phyloP scores from a whole-genome alignment of 2,329 filamentous ascomycete genomes.

The Aspergillus hortae region DNA sequence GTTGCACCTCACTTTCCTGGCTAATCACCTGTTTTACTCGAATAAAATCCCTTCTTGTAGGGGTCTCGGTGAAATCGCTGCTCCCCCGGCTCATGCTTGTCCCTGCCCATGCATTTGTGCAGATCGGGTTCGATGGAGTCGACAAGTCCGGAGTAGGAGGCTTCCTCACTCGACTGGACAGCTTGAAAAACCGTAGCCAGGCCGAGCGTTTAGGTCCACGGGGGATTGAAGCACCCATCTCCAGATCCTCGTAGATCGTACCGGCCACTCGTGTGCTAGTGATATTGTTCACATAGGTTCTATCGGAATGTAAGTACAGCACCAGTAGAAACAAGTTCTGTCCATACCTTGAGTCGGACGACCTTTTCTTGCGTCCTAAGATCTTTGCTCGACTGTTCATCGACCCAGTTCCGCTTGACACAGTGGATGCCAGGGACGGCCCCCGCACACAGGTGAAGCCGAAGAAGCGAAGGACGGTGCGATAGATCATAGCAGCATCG shows the following conservation, averaged over 20 bases:
- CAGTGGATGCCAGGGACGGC: conserved; percentile 11
- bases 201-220: neutral
- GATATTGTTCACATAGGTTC: conserved; percentile 5
- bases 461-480: conserved; percentile 39
- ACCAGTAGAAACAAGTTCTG: neutral
- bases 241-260: neutral
- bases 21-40: conserved; percentile 32
- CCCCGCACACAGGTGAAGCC: conserved; percentile 30
- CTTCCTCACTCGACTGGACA: conserved; percentile 1
- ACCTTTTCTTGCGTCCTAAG: conserved; percentile 20
- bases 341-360: conserved; percentile 15
- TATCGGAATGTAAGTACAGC: conserved; percentile 6
- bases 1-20: conserved; percentile 28
- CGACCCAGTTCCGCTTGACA: conserved; percentile 17
- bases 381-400: conserved; percentile 26
- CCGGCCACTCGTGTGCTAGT: neutral
- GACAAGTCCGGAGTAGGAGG: conserved; percentile 17
- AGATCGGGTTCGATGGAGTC: conserved; percentile 21
- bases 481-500: conserved; percentile 58
- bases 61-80: conserved; percentile 15
- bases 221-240: neutral
- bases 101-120: conserved; percentile 31
- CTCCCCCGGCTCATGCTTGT: conserved; percentile 22
- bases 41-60: conserved; percentile 21
- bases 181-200: too few relatives aligned